phyloP scores from a whole-genome alignment of 2,329 filamentous ascomycete species.

The Grosmannia huntii region DNA sequence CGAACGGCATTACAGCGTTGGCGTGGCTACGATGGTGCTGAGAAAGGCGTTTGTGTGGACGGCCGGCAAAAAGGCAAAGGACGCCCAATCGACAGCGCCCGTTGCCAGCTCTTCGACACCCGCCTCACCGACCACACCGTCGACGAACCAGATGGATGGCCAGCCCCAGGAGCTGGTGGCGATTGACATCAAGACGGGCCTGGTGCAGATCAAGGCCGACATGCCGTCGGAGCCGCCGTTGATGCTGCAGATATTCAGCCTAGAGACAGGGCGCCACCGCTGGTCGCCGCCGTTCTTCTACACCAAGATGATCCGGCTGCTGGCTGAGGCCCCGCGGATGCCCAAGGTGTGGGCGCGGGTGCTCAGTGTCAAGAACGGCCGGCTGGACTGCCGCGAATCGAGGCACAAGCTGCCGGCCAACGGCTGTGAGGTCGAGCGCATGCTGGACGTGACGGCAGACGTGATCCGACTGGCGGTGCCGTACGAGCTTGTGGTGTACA shows the following conservation, averaged over 20 bases:
- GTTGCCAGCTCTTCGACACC: background rate
- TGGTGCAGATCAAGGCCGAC: constrained; percentile 78
- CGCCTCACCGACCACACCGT: background rate
- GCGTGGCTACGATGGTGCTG: constrained; percentile 67
- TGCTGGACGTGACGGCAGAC: constrained; percentile 73
- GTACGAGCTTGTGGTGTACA: constrained; percentile 79
- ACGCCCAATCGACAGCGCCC: background rate
- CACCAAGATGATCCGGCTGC: constrained; percentile 68
- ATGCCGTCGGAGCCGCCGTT: constrained; percentile 83
- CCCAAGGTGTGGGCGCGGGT: constrained; percentile 76
- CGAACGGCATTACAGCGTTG: constrained; percentile 82
- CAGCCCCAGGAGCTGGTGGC: constrained; percentile 53
- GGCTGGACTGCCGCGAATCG: constrained; percentile 68
- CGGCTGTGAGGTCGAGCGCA: constrained; percentile 56
- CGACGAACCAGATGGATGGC: background rate
- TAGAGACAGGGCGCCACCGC: constrained; percentile 74
- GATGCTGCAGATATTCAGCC: constrained; percentile 75
- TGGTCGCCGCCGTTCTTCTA: constrained; percentile 76
- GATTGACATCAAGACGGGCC: constrained; percentile 66
- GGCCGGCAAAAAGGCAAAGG: constrained; percentile 11
- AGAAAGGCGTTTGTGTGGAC: constrained; percentile 53
- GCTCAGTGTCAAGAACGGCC: constrained; percentile 67
- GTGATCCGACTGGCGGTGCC: constrained; percentile 81
- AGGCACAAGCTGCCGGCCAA: constrained; percentile 33
- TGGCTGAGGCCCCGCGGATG: constrained; percentile 76